Evolutionary conservation across 2,329 filamentous ascomycete genomes (phyloP).

Genomic region (Penicillium sp.): DNA sequence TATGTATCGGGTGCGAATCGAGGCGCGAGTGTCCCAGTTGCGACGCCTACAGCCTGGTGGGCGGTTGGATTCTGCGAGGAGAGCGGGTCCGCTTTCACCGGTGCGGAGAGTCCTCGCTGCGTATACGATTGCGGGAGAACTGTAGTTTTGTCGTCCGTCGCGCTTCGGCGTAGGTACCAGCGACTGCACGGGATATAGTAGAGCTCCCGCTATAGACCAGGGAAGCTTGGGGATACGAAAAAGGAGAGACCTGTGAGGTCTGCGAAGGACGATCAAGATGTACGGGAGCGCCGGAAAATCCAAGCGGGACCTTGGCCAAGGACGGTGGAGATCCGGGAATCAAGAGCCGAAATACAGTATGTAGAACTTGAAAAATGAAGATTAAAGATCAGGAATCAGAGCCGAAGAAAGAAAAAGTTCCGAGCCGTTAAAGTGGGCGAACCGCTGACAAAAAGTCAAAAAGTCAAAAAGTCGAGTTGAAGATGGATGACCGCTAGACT

Average conservation of each 20-base stretch:
- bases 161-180: not conserved
- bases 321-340: not conserved
- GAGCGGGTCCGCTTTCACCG: not conserved
- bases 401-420: not conserved
- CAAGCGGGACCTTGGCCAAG: slow-evolving; percentile 5
- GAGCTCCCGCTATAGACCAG: not conserved
- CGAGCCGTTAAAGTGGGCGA: not conserved
- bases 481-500: not conserved
- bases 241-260: not conserved
- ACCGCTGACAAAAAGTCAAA: not conserved
- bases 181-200: not conserved
- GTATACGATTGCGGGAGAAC: not conserved
- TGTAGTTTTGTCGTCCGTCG: not conserved
- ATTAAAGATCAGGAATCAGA: not conserved
- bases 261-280: not conserved
- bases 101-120: not conserved
- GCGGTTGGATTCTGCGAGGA: not conserved
- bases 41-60: no score
- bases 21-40: not conserved
- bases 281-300: slow-evolving; percentile 10
- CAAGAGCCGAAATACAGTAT: not conserved
- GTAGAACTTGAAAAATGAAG: no score
- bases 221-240: not conserved
- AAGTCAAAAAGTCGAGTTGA: not conserved
- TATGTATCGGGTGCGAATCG: no score